A percentile compares a stretch with the other conserved stretches of the same genome.
phyloP scores from a whole-genome alignment of 257 asterid species.

The Craterostigma plantagineum region DNA sequence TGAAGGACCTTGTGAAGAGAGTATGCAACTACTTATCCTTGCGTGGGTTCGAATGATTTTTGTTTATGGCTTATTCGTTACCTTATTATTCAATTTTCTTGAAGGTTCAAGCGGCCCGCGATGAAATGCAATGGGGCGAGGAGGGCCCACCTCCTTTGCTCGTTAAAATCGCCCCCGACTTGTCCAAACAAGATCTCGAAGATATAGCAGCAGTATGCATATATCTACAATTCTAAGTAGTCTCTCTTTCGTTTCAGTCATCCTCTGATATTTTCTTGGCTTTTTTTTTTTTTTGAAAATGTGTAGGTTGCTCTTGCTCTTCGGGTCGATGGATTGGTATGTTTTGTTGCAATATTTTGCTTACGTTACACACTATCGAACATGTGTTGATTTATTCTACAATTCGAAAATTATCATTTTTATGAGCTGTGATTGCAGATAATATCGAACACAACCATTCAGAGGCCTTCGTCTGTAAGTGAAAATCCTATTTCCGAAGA shows the following conservation, averaged over 20 bases:
- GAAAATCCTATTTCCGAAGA: slow-evolving; percentile 52
- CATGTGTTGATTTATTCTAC: not conserved
- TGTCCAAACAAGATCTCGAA: slow-evolving; percentile 90
- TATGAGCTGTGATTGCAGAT: slow-evolving; percentile 25
- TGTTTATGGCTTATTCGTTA: slow-evolving; percentile 1
- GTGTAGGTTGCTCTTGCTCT: slow-evolving; percentile 91
- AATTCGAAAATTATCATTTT: not conserved
- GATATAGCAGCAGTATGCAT: slow-evolving; percentile 76
- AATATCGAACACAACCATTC: slow-evolving; percentile 80
- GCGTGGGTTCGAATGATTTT: not conserved
- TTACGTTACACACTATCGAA: no score
- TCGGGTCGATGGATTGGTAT: slow-evolving; percentile 89
- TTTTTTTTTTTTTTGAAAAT: slow-evolving; percentile 13
- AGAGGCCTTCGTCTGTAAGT: slow-evolving; percentile 57
- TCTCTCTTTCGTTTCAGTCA: slow-evolving; percentile 1
- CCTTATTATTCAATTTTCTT: not conserved
- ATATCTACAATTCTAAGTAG: slow-evolving; percentile 7
- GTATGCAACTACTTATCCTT: slow-evolving; percentile 18
- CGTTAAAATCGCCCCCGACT: slow-evolving; percentile 92
- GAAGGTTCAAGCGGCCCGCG: slow-evolving; percentile 96
- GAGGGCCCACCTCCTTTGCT: slow-evolving; percentile 98
- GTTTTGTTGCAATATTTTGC: slow-evolving; percentile 9
- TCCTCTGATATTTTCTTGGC: slow-evolving; percentile 4
- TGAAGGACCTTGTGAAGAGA: slow-evolving; percentile 96
- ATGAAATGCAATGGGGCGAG: slow-evolving; percentile 99